phyloP scores from a whole-genome alignment of 192 early-diverging fungal species.

The Fimicolochytrium jonesii region DNA sequence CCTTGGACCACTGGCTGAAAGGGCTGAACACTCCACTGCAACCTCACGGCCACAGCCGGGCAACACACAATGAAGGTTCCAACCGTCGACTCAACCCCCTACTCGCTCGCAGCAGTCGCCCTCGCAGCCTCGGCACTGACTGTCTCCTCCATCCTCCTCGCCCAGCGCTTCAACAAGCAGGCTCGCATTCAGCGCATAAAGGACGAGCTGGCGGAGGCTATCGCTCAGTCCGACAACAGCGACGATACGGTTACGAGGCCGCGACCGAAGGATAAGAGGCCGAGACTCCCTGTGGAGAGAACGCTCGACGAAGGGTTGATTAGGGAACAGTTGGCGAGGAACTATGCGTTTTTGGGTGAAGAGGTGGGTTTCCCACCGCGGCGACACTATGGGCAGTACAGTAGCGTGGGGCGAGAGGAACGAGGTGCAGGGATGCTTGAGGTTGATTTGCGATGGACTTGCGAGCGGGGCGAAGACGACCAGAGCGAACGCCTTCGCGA shows the following conservation, averaged over 20 bases:
- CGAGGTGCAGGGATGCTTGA: too few species aligned
- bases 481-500: too few species aligned
- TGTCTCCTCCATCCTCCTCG: conserved; percentile 8
- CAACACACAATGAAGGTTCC: too few species aligned
- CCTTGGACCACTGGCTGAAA: too few species aligned
- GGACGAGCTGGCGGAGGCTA: conserved; percentile 1
- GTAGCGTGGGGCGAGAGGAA: too few species aligned
- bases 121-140: conserved; percentile 14
- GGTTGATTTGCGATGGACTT: too few species aligned
- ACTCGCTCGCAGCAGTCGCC: too few species aligned
- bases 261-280: neutral
- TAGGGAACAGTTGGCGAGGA: conserved; percentile 78
- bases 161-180: conserved; percentile 6
- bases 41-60: too few species aligned
- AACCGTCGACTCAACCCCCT: too few species aligned
- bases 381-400: neutral
- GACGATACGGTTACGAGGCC: neutral
- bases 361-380: too few species aligned
- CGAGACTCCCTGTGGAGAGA: neutral
- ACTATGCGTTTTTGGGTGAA: conserved; percentile 85
- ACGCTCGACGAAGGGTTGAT: conserved; percentile 61
- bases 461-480: too few species aligned
- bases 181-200: conserved; percentile 7
- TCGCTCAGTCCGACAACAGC: neutral
- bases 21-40: too few species aligned